Evolutionary conservation across 805 yeast species (phyloP).

Genomic region (Yueomyces sinensis): DNA sequence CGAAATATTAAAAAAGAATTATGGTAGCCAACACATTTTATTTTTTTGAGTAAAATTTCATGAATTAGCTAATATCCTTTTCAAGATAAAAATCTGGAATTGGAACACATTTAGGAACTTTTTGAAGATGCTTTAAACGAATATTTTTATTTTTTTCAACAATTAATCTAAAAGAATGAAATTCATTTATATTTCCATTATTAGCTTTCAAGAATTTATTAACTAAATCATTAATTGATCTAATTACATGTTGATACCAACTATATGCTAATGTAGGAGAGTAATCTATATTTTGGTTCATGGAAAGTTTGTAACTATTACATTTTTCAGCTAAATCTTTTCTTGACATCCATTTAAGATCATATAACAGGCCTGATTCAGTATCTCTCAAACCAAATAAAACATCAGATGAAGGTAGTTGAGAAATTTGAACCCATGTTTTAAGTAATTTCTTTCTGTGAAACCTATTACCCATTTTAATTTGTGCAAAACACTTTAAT

Average conservation of each 20-base stretch:
- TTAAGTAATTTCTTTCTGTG: slow-evolving; percentile 21
- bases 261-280: slow-evolving; percentile 16
- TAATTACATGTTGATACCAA: slow-evolving; percentile 16
- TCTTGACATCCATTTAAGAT: slow-evolving; percentile 13
- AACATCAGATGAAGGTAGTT: slow-evolving; percentile 17
- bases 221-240: slow-evolving; percentile 6
- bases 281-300: slow-evolving; percentile 9
- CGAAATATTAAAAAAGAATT: no score
- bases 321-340: slow-evolving; percentile 9
- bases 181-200: no score
- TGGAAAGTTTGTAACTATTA: slow-evolving; percentile 8
- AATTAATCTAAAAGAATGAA: background rate
- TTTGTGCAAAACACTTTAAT: slow-evolving; percentile 17
- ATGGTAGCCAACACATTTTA: no score
- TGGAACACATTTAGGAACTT: background rate
- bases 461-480: slow-evolving; percentile 9
- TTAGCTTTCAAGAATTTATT: background rate
- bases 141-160: background rate
- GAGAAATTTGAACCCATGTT: slow-evolving; percentile 22
- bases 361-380: slow-evolving; percentile 13
- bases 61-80: no score
- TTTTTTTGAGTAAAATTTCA: no score
- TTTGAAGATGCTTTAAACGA: background rate
- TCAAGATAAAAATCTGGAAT: background rate
- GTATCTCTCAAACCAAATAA: slow-evolving; percentile 19